phyloP scores from a whole-genome alignment of 2,329 filamentous ascomycete species.

The Apiospora hydei region DNA sequence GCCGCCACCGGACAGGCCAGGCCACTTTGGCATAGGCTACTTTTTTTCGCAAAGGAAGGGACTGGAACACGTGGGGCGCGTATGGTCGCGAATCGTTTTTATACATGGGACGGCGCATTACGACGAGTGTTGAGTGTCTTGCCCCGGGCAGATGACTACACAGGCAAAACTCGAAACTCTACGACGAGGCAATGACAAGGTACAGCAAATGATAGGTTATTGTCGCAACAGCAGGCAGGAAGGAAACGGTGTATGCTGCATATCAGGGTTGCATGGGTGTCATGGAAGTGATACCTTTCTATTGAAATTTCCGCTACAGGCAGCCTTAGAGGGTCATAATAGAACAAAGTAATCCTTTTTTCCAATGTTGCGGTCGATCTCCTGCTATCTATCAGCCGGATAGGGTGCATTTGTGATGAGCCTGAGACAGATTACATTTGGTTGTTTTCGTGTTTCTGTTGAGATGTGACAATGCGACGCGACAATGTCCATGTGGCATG shows the following conservation, averaged over 20 bases:
- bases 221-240: background rate
- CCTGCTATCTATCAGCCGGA: background rate
- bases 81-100: conserved; percentile 2
- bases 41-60: conserved; percentile 21
- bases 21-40: conserved; percentile 24
- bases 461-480: background rate
- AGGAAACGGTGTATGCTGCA: background rate
- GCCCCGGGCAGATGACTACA: background rate
- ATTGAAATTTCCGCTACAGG: conserved; percentile 6
- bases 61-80: conserved; percentile 21
- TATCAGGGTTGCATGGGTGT: conserved; percentile 2
- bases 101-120: conserved; percentile 26
- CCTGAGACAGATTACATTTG: background rate
- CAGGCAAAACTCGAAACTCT: conserved; percentile 10
- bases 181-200: conserved; percentile 8
- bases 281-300: background rate
- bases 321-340: conserved; percentile 7
- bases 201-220: background rate
- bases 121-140: conserved; percentile 14
- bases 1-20: conserved; percentile 7
- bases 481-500: background rate
- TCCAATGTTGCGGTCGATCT: background rate
- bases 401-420: background rate
- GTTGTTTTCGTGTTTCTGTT: background rate
- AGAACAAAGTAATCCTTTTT: conserved; percentile 11